phyloP scores from a whole-genome alignment of 345 rosid genomes.

The Salix caprea region DNA sequence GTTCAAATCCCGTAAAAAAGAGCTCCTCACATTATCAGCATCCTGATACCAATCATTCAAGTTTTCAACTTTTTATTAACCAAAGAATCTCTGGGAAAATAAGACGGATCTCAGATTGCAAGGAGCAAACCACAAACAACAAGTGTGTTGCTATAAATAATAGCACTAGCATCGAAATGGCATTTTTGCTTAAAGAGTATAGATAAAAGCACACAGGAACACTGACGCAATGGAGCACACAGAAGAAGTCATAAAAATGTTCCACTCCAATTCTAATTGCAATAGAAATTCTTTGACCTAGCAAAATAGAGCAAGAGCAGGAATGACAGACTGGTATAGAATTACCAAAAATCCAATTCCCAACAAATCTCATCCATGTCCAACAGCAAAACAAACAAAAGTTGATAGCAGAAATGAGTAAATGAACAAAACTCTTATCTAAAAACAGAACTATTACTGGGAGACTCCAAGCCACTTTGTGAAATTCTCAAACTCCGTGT shows the following conservation, averaged over 20 bases:
- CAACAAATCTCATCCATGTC: neutral
- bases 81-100: too few species aligned
- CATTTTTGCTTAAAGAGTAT: too few species aligned
- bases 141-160: too few species aligned
- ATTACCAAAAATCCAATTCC: neutral
- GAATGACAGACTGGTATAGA: neutral
- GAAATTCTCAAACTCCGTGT: constrained; percentile 82
- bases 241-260: neutral
- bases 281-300: neutral
- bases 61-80: too few species aligned
- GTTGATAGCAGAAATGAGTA: neutral
- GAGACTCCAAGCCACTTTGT: constrained; percentile 78
- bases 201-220: neutral
- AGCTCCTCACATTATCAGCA: too few species aligned
- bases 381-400: neutral
- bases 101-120: too few species aligned
- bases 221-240: neutral
- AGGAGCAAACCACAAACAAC: too few species aligned
- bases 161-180: too few species aligned
- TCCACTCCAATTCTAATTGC: neutral
- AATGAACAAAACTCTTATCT: constrained; percentile 1
- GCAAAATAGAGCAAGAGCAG: neutral
- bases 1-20: too few species aligned
- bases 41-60: too few species aligned
- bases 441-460: constrained; percentile 35